Evolutionary conservation across 202 grass and related monocot genomes (phyloP), one percentile per base, ranked within the genome.

Genomic region (Musa balbisiana): DNA sequence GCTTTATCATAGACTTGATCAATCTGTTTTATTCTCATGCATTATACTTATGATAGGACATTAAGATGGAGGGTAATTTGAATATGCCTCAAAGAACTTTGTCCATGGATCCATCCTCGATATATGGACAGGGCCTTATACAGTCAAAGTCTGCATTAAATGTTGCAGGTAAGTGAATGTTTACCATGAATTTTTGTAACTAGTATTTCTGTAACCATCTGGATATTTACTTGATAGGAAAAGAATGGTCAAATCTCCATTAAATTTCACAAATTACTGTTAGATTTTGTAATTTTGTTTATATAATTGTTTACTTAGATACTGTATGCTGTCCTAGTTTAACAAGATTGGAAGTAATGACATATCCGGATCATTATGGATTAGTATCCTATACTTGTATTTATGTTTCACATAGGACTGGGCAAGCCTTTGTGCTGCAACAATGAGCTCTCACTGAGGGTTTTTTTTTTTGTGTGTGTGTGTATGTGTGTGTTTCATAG

Each of bases 71-170:
- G 81, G 82, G 81, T 52, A 99, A 90, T 80, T 82, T 99, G 78
- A 82, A 85, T 84, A 84, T 88, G 55, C 77, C 87, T 62, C 96
- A 99, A 83, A 88, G 96, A 82, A 92, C 96, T 80, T 85, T 99
- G 85, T 80, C 89, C 17, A 92, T 92, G 89, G 96, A 99, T 76
- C 96, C 96, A 59, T 90, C 91, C 54, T 92, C 91, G 10, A 87
- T 99, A 52, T 99, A 99, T 50, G 84, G 91, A 67, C 96, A 92
- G 73, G 87, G 91, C 62, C 87, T 95, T 82, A 90, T 99, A 73
- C 95, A 99, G 66, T 86, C 87, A 71, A 99, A 99, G 84, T 77
- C 89, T 92, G 96, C 91, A 84, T 90, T 99, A 79, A 73, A 82
- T 69, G 85, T 82, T 77, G 75, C 87, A 80, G 96, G 96, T 95